Base-by-base conservation (phyloP, 1,284 basidiomycete species). In the Naganishia liquefaciens region DNA sequence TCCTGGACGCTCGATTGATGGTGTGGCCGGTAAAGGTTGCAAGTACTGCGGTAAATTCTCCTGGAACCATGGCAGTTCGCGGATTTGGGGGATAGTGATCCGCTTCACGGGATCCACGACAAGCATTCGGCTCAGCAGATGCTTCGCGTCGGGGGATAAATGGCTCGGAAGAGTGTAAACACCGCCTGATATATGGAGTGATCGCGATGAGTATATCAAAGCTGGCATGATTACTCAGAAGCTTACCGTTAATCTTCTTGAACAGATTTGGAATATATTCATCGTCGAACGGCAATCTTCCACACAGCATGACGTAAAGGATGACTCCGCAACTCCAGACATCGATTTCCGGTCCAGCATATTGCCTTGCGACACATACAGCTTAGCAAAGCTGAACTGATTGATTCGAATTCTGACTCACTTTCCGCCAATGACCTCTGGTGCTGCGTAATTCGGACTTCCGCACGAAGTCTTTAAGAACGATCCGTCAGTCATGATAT, bases 241-340 rank as follows among this genome's bases (percentile, higher is more conserved):
- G 82, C 86, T 71, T 74, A 91, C 90, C 88, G 68, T 88, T 90
- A 72, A 96, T 96, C 81, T 95, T 95, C 69, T 89, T 88, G 81
- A 96, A 96, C 30, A 97, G 79, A 0, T 86, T 84, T 62, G 92
- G 91, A 51, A 96, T 91, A 74, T 95, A 90, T 62, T 95, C 91
- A 78, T 96, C 93, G 80, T 96, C 93, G 75, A 97, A 96, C 0
- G 93, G 93, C 46, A 96, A 82, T 57, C 89, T 83, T 13, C 93
- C 93, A 73, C 90, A 93, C 6, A 97, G 84, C 87, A 97, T 91
- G 57, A 96, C 93, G 79, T 93, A 96, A 63, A 97, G 84, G 72
- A 97, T 96, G 39, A 96, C 93, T 0, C 93, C 93, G 65, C 90
- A 90, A 72, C 89, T 92, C 93, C 93, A 97, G n/a, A 96, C 92